Evolutionary conservation across 805 yeast genomes (phyloP), one percentile per base, ranked within the genome.

Genomic region (Ogataea trehalophila): DNA sequence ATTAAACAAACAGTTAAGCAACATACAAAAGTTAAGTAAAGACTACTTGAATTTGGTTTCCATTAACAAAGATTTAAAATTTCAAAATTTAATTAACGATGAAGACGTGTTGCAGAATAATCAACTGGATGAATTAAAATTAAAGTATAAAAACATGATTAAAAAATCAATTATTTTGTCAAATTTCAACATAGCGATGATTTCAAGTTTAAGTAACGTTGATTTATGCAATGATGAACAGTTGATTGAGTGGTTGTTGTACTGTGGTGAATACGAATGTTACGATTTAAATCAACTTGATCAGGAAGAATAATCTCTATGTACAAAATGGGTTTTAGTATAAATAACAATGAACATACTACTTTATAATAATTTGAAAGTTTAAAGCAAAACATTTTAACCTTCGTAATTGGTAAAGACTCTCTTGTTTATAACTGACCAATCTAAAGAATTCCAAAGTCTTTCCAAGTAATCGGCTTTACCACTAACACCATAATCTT

Each of bases 401-500:
- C 48, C 44, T 39, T 50, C 57, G 38, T 37, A 43, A 45, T 53
- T 54, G 29, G 51, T 50, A 51, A 66, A 68, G n/a, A 66, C 49
- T 57, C 72, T 63, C 26, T 54, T 48, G 44, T 81, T 84, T 40
- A 86, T 72, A 44, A 85, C 87, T 46, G 83, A 78, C 99, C 99
- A 94, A 67, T 92, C 81, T 54, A 91, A 77, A 55, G 87, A 76
- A 42, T 82, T 76, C 83, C 95, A 84, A 64, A 85, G 79, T 48
- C 81, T 83, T 53, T 79, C 80, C 56, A 94, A 75, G 67, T 86
- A 94, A 51, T 81, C 79, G 35, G 80, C 75, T 68, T 83, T 85
- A 33, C 94, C 94, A 44, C 66, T 71, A 44, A 87, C 75, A 41
- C 97, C 96, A 67, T 84, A 92, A 67, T 94, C 98, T 26, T 77